phyloP scores from a whole-genome alignment of 331 rosid species.

The Acacia pycnantha region DNA sequence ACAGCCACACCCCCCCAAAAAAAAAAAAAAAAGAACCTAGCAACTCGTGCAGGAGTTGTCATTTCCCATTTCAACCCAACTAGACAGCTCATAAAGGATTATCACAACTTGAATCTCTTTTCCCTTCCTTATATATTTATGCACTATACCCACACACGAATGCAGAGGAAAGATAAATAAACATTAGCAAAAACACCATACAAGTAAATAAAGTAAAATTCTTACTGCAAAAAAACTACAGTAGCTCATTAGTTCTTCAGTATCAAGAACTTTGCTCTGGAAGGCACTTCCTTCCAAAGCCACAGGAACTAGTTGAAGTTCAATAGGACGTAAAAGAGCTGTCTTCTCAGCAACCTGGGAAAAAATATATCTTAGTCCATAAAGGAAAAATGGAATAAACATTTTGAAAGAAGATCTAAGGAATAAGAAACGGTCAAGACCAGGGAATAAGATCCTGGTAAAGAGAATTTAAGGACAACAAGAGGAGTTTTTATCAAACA shows the following conservation, averaged over 20 bases:
- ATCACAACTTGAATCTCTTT: not conserved
- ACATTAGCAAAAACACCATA: constrained; percentile 5
- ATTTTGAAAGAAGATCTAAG: constrained; percentile 23
- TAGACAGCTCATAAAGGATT: not conserved
- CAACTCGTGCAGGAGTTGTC: not conserved
- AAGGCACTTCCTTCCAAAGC: constrained; percentile 95
- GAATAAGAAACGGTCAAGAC: constrained; percentile 7
- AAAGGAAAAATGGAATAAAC: not conserved
- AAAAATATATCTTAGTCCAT: constrained; percentile 16
- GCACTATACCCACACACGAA: not conserved
- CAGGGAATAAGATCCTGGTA: constrained; percentile 14
- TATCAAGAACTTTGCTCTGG: constrained; percentile 79
- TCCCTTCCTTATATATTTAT: too few species aligned
- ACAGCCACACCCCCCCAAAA: not conserved
- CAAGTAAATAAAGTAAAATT: constrained; percentile 19
- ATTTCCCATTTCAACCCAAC: not conserved
- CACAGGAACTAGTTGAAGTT: constrained; percentile 86
- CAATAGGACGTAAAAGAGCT: constrained; percentile 76
- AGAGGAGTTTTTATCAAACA: not conserved
- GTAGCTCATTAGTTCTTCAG: constrained; percentile 92
- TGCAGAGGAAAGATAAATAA: not conserved
- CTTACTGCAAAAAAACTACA: constrained; percentile 85
- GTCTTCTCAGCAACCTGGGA: constrained; percentile 96
- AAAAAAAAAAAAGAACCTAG: too few species aligned
- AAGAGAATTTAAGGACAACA: not conserved